Percentiles rank a stretch among this genome's conserved stretches.
These are phyloP conservation scores for Corymbia maculata DNA, from an alignment of 345 rosid genomes.

Conservation along the genomic window DNA sequence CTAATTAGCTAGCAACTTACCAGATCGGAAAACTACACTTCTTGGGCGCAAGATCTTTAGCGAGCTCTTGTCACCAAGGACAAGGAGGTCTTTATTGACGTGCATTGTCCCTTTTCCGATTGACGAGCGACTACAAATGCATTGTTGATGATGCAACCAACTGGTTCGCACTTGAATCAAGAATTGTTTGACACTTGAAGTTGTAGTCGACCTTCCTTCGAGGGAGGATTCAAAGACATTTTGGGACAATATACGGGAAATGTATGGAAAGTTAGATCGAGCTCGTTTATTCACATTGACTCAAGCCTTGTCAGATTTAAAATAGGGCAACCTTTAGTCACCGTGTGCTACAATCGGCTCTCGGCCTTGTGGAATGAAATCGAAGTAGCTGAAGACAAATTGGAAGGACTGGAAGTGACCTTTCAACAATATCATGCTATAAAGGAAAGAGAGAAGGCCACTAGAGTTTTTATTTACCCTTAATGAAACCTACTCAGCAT, in stretches of 20 bases:
- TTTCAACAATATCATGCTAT: rapidly evolving
- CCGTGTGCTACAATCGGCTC: rapidly evolving
- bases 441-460: rapidly evolving
- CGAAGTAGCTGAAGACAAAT: too few species aligned
- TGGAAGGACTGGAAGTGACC: too few species aligned
- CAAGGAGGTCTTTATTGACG: too few species aligned
- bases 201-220: rapidly evolving
- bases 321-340: too few species aligned
- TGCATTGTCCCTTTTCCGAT: rapidly evolving
- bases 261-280: rapidly evolving
- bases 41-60: rapidly evolving
- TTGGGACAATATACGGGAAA: rapidly evolving
- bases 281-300: too few species aligned
- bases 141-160: rapidly evolving
- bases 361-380: too few species aligned
- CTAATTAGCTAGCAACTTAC: rapidly evolving
- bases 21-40: rapidly evolving
- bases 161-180: rapidly evolving
- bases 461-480: too few species aligned
- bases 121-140: too few species aligned
- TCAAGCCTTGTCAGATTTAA: too few species aligned
- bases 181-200: rapidly evolving
- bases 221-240: rapidly evolving
- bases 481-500: too few species aligned
- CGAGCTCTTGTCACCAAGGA: too few species aligned